Evolutionary conservation across 768 basidiomycete species (phyloP), one percentile per base, ranked within the genome.

Genomic region (Mycena metata): DNA sequence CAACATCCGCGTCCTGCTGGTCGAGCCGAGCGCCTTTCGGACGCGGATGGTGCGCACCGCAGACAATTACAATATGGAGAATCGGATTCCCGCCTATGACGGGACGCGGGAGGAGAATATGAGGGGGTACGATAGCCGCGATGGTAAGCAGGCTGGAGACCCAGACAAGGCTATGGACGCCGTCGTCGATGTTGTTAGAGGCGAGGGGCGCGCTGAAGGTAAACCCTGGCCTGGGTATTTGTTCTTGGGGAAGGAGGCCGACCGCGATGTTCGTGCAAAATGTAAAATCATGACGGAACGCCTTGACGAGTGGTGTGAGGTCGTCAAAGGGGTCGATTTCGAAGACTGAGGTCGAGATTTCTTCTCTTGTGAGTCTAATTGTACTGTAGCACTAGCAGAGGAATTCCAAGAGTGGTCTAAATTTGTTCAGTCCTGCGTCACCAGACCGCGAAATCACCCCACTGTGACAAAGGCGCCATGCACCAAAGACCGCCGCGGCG

Each of bases 21-120:
- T 91, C 54, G 82, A 84, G 50, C 90, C 89, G 2, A 89, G 89
- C 12, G 78, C 86, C 17, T 90, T 90, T 80, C 83, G 86, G 43
- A 91, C 90, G 0, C 84, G 88, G 7, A 65, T 65, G 68, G 68
- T 69, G 74, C 84, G 85, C 39, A 88, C 90, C 46, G 85, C 73
- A 71, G 79, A 16, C 70, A 82, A 54, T 69, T 85, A 82, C 66
- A 74, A 80, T 63, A 73, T 74, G 9, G 73, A 70, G 10, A 85
- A 85, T 62, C 78, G 72, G 23, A 85, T 90, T n/a, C 65, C 82
- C 2, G 87, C 81, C 36, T 88, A 90, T 70, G 85, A 89, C 72
- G 74, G 75, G 11, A 26, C 84, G 55, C 84, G 84, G 88, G 71
- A 80, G 77, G 43, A 47, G 8, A 69, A 55, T 26, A 21, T 59